phyloP scores from a whole-genome alignment of 129 eudicot species.

The Calendula officinalis region DNA sequence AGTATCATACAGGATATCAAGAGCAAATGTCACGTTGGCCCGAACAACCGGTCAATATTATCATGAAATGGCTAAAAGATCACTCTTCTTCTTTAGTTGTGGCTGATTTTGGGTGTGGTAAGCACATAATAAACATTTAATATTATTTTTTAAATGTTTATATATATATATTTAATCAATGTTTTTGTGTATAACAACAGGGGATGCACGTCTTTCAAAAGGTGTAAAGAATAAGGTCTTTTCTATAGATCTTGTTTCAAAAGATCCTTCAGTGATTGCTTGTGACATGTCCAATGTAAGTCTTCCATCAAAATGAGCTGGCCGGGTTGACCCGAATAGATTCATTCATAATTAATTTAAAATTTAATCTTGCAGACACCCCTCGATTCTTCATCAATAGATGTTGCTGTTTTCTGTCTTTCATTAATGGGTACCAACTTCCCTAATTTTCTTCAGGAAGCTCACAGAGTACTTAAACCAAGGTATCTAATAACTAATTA shows the following conservation, averaged over 20 bases:
- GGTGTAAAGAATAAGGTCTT: slow-evolving; percentile 81
- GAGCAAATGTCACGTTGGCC: slow-evolving; percentile 99
- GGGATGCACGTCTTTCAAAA: slow-evolving; percentile 84
- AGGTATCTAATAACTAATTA: slow-evolving; percentile 33
- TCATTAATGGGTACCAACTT: slow-evolving; percentile 93
- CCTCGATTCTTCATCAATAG: slow-evolving; percentile 64
- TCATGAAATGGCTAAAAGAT: slow-evolving; percentile 83
- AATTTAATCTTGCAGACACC: slow-evolving; percentile 66
- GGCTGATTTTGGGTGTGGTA: slow-evolving; percentile 98
- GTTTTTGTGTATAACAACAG: slow-evolving; percentile 40
- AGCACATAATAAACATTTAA: slow-evolving; percentile 18
- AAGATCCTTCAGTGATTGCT: slow-evolving; percentile 84
- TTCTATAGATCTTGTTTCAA: slow-evolving; percentile 85
- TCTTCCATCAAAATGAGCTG: neutral
- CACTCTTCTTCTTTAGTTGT: slow-evolving; percentile 70
- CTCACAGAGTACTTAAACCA: slow-evolving; percentile 83
- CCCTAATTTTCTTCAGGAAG: slow-evolving; percentile 76
- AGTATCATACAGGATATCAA: slow-evolving; percentile 99
- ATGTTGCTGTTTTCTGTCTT: slow-evolving; percentile 88
- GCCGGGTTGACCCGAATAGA: too few species aligned
- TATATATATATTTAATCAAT: slow-evolving; percentile 2
- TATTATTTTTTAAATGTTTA: neutral
- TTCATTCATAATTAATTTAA: too few species aligned
- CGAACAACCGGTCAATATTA: slow-evolving; percentile 76
- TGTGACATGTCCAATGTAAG: slow-evolving; percentile 93